Percentiles rank a stretch among this genome's conserved stretches.
Evolutionary conservation across 495 filamentous ascomycete species (phyloP).

Genomic region (Xylaria palmicola): DNA sequence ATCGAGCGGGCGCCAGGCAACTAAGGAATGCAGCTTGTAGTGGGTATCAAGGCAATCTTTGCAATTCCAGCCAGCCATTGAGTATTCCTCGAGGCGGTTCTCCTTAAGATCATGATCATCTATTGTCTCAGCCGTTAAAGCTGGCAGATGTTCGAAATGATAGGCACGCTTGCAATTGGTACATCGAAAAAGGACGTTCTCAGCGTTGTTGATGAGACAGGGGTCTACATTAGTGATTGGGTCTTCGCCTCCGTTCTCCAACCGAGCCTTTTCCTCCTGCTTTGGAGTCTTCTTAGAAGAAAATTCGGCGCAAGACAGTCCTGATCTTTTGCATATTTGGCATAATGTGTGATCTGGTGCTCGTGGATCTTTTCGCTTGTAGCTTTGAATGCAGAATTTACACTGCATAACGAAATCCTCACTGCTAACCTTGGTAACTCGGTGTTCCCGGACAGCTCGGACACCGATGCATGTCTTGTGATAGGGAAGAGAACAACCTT

Average conservation of each 20-base stretch:
- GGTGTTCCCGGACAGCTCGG: slow-evolving; percentile 73
- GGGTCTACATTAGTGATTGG: slow-evolving; percentile 64
- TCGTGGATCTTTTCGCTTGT: slow-evolving; percentile 63
- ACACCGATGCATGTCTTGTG: slow-evolving; percentile 79
- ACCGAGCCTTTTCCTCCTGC: slow-evolving; percentile 78
- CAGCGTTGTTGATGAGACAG: slow-evolving; percentile 66
- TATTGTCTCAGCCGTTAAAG: slow-evolving; percentile 31
- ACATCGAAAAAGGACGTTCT: slow-evolving; percentile 83
- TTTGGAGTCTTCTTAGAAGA: slow-evolving; percentile 62
- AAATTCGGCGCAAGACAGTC: slow-evolving; percentile 68
- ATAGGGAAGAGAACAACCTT: slow-evolving; percentile 82
- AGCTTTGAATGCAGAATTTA: slow-evolving; percentile 70
- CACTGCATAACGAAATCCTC: slow-evolving; percentile 88
- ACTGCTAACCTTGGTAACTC: slow-evolving; percentile 85
- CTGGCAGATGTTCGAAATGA: slow-evolving; percentile 78
- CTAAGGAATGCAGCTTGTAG: slow-evolving; percentile 64
- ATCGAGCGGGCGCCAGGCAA: slow-evolving; percentile 81
- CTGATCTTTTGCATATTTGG: slow-evolving; percentile 60
- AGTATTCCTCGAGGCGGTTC: slow-evolving; percentile 56
- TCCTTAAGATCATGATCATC: slow-evolving; percentile 41
- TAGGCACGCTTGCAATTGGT: slow-evolving; percentile 70
- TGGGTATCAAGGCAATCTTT: slow-evolving; percentile 62
- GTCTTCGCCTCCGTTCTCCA: slow-evolving; percentile 74
- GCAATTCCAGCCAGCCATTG: slow-evolving; percentile 65
- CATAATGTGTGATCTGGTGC: slow-evolving; percentile 72